These are phyloP conservation scores for Bruguiera gymnorhiza DNA, from an alignment of 345 rosid genomes.

Conservation along the genomic window DNA sequence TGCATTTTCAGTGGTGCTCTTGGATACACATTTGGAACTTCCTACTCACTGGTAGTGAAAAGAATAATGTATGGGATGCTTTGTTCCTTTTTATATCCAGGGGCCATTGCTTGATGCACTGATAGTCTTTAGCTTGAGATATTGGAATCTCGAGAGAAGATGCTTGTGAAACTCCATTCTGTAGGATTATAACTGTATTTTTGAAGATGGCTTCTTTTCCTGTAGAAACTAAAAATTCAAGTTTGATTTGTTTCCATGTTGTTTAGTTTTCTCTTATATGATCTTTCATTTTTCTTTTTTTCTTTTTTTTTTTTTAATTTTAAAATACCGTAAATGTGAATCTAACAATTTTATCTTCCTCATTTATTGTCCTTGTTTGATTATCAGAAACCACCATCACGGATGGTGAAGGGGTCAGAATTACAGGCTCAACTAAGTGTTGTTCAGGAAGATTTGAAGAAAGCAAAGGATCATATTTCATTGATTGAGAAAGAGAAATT, in stretches of 20 bases:
- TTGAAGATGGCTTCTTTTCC: no score
- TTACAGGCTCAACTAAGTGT: slow-evolving; percentile 57
- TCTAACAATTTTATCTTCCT: slow-evolving; percentile 25
- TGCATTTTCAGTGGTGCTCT: slow-evolving; percentile 8
- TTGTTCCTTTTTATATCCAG: neutral
- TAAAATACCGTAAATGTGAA: slow-evolving; percentile 42
- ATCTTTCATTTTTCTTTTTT: no score
- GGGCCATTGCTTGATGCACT: neutral
- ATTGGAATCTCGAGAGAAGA: neutral
- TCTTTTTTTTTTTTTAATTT: no score
- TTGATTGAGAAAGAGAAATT: slow-evolving; percentile 74
- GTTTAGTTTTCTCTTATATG: no score
- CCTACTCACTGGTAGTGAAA: neutral
- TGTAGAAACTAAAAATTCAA: no score
- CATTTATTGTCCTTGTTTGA: slow-evolving; percentile 39
- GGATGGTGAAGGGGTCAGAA: slow-evolving; percentile 58
- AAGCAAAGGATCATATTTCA: slow-evolving; percentile 65
- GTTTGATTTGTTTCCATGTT: no score
- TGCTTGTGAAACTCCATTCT: neutral
- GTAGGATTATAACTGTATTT: neutral
- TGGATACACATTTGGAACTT: neutral
- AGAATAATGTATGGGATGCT: neutral
- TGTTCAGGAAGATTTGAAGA: slow-evolving; percentile 86
- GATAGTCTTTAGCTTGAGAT: neutral
- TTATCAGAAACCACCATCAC: slow-evolving; percentile 59